Conservation (phyloP, 2,329 filamentous ascomycete species). For the Aspergillus piperis region DNA sequence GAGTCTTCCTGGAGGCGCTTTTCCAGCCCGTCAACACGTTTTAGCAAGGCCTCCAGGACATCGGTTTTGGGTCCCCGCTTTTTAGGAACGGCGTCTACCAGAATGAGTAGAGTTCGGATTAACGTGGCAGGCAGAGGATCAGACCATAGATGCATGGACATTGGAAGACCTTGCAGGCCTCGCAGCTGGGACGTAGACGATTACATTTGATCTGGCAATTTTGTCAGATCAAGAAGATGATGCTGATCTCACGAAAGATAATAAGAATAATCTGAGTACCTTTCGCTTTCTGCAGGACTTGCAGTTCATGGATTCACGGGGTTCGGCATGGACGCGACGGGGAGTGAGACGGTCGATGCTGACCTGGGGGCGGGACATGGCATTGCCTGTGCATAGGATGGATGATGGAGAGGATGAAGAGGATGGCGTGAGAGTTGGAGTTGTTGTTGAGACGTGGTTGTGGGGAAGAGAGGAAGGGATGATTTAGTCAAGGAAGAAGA, state of each 20-base stretch:
- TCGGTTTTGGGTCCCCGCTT: conserved; percentile 90
- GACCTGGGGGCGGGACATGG: conserved; percentile 73
- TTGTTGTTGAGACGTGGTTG: too few species aligned
- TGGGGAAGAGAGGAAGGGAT: background rate
- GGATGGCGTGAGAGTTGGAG: too few species aligned
- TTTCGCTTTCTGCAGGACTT: conserved; percentile 92
- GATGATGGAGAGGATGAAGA: background rate
- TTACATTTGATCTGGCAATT: conserved; percentile 81
- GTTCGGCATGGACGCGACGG: conserved; percentile 71
- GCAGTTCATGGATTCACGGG: conserved; percentile 91
- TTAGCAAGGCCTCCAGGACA: conserved; percentile 79
- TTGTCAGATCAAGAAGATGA: background rate
- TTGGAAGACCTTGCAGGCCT: conserved; percentile 86
- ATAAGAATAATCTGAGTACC: conserved; percentile 53
- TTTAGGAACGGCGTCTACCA: conserved; percentile 75
- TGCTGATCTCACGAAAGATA: background rate
- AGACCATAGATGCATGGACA: conserved; percentile 85
- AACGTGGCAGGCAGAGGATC: background rate
- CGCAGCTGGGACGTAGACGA: conserved; percentile 77
- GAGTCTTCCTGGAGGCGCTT: conserved; percentile 71
- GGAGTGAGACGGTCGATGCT: conserved; percentile 77
- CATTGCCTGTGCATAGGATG: conserved; percentile 14
- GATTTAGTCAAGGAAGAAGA: background rate
- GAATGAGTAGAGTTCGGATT: background rate
- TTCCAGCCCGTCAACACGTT: conserved; percentile 82